These are phyloP conservation scores for Schrenkiella parvula DNA, from an alignment of 345 rosid genomes.

Conservation along the genomic window DNA sequence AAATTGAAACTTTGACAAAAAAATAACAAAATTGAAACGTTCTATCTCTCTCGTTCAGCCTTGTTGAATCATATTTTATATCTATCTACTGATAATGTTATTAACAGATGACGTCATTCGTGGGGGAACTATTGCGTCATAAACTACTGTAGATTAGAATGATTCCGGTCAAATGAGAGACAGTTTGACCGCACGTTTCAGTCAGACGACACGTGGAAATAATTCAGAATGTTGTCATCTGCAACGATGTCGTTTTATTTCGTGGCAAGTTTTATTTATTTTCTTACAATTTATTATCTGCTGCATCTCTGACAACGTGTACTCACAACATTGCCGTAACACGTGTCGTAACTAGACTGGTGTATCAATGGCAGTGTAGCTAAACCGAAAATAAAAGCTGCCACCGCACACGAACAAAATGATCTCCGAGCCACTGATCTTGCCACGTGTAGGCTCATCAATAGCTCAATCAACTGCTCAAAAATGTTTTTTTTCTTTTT, in stretches of 20 bases:
- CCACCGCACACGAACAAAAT: conserved; percentile 17
- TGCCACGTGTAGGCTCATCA: neutral
- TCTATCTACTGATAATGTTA: neutral
- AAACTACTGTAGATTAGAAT: neutral
- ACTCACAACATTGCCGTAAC: neutral
- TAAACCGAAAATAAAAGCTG: neutral
- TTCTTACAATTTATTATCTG: neutral
- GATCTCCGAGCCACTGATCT: conserved; percentile 16
- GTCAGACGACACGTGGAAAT: conserved; percentile 10
- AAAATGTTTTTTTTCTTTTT: too few relatives aligned
- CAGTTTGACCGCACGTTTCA: conserved; percentile 20
- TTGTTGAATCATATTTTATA: neutral
- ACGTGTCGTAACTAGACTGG: neutral
- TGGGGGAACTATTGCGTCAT: conserved; percentile 8
- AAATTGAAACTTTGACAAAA: too few relatives aligned
- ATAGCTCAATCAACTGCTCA: neutral
- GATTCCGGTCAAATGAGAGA: neutral
- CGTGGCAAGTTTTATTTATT: neutral
- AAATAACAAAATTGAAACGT: neutral
- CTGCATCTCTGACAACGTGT: conserved; percentile 10
- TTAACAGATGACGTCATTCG: conserved; percentile 9
- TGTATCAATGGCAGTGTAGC: neutral
- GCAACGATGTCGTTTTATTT: conserved; percentile 10
- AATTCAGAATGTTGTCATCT: conserved; percentile 4
- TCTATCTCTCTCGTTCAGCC: neutral